These are phyloP conservation scores for Schizosaccharomyces octosporus DNA, from an alignment of 805 yeast genomes.

Conservation along the genomic window DNA sequence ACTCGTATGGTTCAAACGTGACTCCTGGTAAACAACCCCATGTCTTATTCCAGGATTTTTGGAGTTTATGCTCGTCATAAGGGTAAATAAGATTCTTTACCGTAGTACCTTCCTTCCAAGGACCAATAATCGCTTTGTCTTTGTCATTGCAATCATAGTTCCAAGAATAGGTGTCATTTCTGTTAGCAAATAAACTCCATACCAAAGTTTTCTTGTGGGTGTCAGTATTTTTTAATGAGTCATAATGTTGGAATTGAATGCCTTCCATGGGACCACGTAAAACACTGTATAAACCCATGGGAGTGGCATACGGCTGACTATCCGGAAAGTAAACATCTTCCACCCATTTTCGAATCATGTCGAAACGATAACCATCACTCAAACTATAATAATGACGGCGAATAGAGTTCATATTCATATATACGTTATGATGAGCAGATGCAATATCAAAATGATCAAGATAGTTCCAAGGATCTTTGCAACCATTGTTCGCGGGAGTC, in stretches of 20 bases:
- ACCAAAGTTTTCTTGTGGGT: not conserved
- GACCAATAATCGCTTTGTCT: not conserved
- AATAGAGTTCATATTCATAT: not conserved
- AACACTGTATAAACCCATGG: not conserved
- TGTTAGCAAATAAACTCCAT: not conserved
- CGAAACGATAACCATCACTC: not conserved
- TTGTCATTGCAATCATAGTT: not conserved
- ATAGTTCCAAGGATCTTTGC: not conserved
- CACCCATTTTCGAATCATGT: not conserved
- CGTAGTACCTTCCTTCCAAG: not conserved
- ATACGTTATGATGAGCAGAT: not conserved
- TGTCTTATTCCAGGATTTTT: not conserved
- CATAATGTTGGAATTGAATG: not conserved
- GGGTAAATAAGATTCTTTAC: not conserved
- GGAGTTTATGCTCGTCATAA: not conserved
- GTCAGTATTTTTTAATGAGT: not conserved
- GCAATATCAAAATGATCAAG: constrained; percentile 1
- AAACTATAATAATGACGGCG: not conserved
- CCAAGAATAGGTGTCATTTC: not conserved
- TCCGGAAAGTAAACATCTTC: not conserved
- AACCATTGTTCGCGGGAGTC: not conserved
- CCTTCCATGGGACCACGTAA: not conserved
- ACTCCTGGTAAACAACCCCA: constrained; percentile 1
- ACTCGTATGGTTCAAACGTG: not conserved
- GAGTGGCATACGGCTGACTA: not conserved